Base-by-base conservation (phyloP, 768 basidiomycete species). In the Lactifluus hygrophoroides region DNA sequence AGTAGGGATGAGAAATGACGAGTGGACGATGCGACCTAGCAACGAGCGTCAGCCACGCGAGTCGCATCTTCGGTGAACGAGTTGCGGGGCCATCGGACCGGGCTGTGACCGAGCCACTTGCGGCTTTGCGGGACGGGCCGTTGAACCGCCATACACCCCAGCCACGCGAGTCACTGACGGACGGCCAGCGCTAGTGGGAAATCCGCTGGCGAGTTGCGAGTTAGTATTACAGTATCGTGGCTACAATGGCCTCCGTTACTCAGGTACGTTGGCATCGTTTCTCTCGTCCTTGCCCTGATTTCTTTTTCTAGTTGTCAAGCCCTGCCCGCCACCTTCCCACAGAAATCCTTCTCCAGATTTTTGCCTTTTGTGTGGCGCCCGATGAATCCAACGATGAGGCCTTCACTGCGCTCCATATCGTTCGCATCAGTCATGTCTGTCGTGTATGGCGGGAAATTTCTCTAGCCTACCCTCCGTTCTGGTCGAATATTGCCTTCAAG, bases 301-400 rank as follows among this genome's bases (percentile, higher is more conserved):
- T 23, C 43, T n/a, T 23, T 2, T 25, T 16, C 23, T 54, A 59
- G 58, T 17, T n/a, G 8, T 30, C 53, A 21, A 13, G 34, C 35
- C 35, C 48, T 11, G 49, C 47, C 13, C 17, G 13, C 19, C 42
- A 45, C 35, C 59, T 62, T 48, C 63, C 63, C 5, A 62, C 63
- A 28, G 63, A 64, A 46, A 62, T 64, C 19, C 63, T 64, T 51
- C 53, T 64, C 16, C 54, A 64, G 42, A 62, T 64, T 28, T 64
- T 64, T 38, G 49, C 56, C 14, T 40, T 54, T n/a, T 64, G 63
- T 44, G 35, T 56, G 16, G 48, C 50, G 14, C 52, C 61, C 10
- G 56, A 62, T 14, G 61, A 52, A 14, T 51, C 55, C 5, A 62
- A 51, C 50, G n/a, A 38, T 25, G 60, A 54, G 43, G 46, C 51